phyloP scores from a whole-genome alignment of 768 basidiomycete genomes.

The Infundibulicybe gibba region DNA sequence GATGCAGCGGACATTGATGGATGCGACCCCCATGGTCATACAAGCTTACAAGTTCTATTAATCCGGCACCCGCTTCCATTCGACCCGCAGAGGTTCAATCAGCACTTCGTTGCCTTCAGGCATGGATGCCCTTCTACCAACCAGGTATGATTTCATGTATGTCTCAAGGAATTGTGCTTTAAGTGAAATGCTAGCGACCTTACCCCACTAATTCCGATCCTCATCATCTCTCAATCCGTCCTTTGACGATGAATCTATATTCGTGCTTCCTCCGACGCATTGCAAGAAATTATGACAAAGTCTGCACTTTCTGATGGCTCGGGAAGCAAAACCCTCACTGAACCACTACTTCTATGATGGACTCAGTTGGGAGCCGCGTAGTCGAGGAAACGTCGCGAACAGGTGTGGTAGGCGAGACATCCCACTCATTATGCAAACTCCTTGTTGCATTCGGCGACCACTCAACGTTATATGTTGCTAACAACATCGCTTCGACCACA shows the following conservation, averaged over 20 bases:
- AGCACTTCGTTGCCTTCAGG: constrained; percentile 76
- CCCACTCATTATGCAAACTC: constrained; percentile 77
- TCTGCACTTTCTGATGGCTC: constrained; percentile 71
- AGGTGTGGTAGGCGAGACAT: constrained; percentile 49
- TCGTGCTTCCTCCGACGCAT: constrained; percentile 65
- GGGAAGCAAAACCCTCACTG: constrained; percentile 70
- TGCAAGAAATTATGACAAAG: constrained; percentile 76
- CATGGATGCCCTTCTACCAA: constrained; percentile 76
- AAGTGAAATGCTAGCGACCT: constrained; percentile 47
- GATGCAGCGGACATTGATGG: constrained; percentile 61
- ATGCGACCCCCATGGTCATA: constrained; percentile 68
- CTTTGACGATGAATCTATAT: constrained; percentile 46
- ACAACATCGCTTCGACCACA: constrained; percentile 52
- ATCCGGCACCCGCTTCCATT: constrained; percentile 17
- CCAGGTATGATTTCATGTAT: constrained; percentile 45
- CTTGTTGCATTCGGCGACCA: constrained; percentile 83
- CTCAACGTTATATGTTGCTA: constrained; percentile 73
- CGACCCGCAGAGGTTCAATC: constrained; percentile 48
- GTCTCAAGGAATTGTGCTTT: neutral
- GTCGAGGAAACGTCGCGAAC: constrained; percentile 26
- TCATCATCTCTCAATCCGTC: constrained; percentile 64
- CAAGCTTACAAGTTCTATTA: constrained; percentile 55
- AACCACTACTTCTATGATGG: constrained; percentile 81
- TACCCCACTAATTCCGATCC: constrained; percentile 58
- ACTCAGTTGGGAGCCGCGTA: constrained; percentile 49